A percentile compares a stretch with the other conserved stretches of the same genome.
Conservation (phyloP, 306 rosid genomes). For the Ormosia semicastrata region DNA sequence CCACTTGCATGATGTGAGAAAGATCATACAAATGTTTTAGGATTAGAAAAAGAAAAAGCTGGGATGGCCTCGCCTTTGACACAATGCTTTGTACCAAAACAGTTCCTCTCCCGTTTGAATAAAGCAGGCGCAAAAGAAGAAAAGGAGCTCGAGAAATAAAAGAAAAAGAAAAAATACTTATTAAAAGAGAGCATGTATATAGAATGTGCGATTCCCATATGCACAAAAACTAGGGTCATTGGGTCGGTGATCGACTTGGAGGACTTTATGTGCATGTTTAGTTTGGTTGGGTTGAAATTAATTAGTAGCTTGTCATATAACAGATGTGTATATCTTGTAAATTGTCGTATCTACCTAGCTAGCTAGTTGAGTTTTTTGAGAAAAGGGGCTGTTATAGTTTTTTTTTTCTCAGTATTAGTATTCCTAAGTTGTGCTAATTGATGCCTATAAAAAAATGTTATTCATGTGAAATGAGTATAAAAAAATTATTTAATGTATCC, state of each 20-base stretch:
- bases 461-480: not conserved
- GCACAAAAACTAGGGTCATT: constrained; percentile 23
- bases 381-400: not conserved
- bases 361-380: constrained; percentile 26
- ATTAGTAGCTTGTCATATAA: constrained; percentile 24
- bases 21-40: not conserved
- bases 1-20: constrained; percentile 35
- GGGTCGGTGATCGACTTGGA: constrained; percentile 1
- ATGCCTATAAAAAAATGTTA: not conserved
- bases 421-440: constrained; percentile 1
- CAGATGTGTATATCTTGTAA: constrained; percentile 37
- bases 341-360: constrained; percentile 28
- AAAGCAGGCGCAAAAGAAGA: constrained; percentile 22
- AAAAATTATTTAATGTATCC: constrained; percentile 19
- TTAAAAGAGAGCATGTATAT: not conserved
- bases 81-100: constrained; percentile 14
- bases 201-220: constrained; percentile 25
- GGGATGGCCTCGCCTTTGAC: constrained; percentile 15
- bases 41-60: not conserved
- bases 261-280: constrained; percentile 16
- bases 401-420: not conserved
- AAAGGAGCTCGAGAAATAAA: constrained; percentile 15
- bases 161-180: not conserved
- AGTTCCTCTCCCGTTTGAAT: constrained; percentile 26
- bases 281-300: constrained; percentile 26